A percentile compares a stretch with the other conserved stretches of the same genome.
phyloP scores from a whole-genome alignment of 2,329 filamentous ascomycete genomes.

The Cyphellophora attinorum region DNA sequence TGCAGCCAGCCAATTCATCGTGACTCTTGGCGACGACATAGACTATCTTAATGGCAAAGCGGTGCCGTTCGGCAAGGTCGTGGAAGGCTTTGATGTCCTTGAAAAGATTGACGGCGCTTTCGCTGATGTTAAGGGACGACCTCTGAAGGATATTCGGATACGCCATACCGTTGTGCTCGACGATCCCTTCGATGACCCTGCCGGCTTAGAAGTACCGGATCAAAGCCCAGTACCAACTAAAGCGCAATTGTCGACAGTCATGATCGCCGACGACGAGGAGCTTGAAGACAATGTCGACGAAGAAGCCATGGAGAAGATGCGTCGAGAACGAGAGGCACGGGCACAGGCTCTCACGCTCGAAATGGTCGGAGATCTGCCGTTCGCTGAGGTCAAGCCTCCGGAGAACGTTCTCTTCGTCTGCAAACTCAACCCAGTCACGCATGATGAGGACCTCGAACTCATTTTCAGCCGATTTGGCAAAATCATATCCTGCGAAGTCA shows the following conservation, averaged over 20 bases:
- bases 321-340: conserved; percentile 80
- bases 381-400: conserved; percentile 92
- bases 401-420: conserved; percentile 97
- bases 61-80: conserved; percentile 90
- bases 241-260: conserved; percentile 79
- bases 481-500: conserved; percentile 91
- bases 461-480: conserved; percentile 96
- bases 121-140: conserved; percentile 73
- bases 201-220: conserved; percentile 65
- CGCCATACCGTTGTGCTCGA: conserved; percentile 87
- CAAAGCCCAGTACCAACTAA: conserved; percentile 72
- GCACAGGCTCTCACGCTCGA: conserved; percentile 91
- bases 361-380: conserved; percentile 95
- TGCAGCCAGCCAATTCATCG: conserved; percentile 85
- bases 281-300: conserved; percentile 71
- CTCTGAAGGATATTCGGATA: conserved; percentile 88
- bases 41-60: conserved; percentile 88
- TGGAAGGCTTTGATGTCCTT: conserved; percentile 87
- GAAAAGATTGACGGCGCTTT: conserved; percentile 91
- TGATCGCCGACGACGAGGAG: conserved; percentile 82
- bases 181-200: conserved; percentile 79
- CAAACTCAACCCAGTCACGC: conserved; percentile 94
- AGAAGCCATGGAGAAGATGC: conserved; percentile 66
- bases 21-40: conserved; percentile 80
- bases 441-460: conserved; percentile 81